Evolutionary conservation across 2,329 filamentous ascomycete species (phyloP), one percentile per base, ranked within the genome.

Genomic region (Trichoderma semiorbis): DNA sequence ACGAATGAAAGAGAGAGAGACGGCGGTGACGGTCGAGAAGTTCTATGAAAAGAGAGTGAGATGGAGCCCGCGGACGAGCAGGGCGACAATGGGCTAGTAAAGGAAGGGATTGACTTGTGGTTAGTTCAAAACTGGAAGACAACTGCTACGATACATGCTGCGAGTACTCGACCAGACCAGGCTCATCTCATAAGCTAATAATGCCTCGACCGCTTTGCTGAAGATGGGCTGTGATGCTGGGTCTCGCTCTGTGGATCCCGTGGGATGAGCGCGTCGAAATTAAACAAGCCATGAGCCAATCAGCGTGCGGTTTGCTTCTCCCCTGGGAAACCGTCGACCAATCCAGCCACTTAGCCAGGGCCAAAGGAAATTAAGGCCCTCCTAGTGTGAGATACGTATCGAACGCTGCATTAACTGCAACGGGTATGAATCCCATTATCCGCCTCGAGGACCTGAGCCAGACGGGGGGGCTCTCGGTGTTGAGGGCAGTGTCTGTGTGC

Each of bases 241-340:
- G 34, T 5, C 30, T 47, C 53, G 70, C 67, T 55, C 10, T 32
- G 67, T 72, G 68, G 71, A 72, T 18, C 39, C 66, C 67, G 62
- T 63, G 55, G 65, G 70, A 72, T 72, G 64, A 66, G 63, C 58
- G 72, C 72, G 72, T 73, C 71, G 60, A 68, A 76, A 74, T 75
- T 75, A 74, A 77, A 76, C 75, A 73, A 73, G 61, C 74, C 76
- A 34, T 64, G 73, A 64, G 65, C 78, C 77, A 79, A 79, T 79
- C 73, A 77, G 70, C 70, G 32, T 30, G 65, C 57, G 53, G 66
- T 64, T 28, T 65, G 75, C 69, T 74, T 75, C 73, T 76, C 75
- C 75, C 75, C 75, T 47, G 57, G 69, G n/a, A 43, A 53, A 21
- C 32, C 50, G 36, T 34, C 21, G 34, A 28, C 73, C 73, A 75